phyloP scores from a whole-genome alignment of 1,284 basidiomycete species.

The Cutaneotrichosporon curvatum region DNA sequence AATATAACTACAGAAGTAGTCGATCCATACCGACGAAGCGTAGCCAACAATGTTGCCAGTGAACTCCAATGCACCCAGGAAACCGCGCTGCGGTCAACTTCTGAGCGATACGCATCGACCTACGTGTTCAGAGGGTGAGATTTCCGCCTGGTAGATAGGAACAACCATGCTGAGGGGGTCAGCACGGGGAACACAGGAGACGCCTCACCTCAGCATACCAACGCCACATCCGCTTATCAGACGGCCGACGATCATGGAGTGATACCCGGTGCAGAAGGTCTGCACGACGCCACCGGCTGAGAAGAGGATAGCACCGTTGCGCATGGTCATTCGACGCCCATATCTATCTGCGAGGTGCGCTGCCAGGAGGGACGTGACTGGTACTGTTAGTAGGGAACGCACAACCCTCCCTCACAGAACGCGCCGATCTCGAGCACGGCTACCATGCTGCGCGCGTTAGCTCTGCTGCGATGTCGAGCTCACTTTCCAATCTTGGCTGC shows the following conservation, averaged over 20 bases:
- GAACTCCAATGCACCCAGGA: slow-evolving; percentile 93
- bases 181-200: not conserved
- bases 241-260: slow-evolving; percentile 78
- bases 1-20: slow-evolving; percentile 87
- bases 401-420: slow-evolving; percentile 72
- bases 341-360: slow-evolving; percentile 80
- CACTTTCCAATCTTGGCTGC: slow-evolving; percentile 49
- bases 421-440: slow-evolving; percentile 88
- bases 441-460: slow-evolving; percentile 71
- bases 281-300: slow-evolving; percentile 83
- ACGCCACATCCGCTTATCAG: slow-evolving; percentile 88
- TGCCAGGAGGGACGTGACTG: slow-evolving; percentile 83
- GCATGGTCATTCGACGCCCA: slow-evolving; percentile 79
- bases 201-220: slow-evolving; percentile 76
- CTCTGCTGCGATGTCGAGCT: slow-evolving; percentile 3
- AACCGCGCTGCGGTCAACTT: slow-evolving; percentile 54
- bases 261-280: slow-evolving; percentile 77
- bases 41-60: slow-evolving; percentile 91
- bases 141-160: slow-evolving; percentile 73
- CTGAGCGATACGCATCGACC: slow-evolving; percentile 36
- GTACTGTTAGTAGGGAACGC: not conserved
- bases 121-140: slow-evolving; percentile 88
- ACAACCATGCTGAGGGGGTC: slow-evolving; percentile 79
- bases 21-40: slow-evolving; percentile 90
- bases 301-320: slow-evolving; percentile 80